These are phyloP conservation scores for Suillus cothurnatus DNA, from an alignment of 768 basidiomycete genomes.

Conservation along the genomic window DNA sequence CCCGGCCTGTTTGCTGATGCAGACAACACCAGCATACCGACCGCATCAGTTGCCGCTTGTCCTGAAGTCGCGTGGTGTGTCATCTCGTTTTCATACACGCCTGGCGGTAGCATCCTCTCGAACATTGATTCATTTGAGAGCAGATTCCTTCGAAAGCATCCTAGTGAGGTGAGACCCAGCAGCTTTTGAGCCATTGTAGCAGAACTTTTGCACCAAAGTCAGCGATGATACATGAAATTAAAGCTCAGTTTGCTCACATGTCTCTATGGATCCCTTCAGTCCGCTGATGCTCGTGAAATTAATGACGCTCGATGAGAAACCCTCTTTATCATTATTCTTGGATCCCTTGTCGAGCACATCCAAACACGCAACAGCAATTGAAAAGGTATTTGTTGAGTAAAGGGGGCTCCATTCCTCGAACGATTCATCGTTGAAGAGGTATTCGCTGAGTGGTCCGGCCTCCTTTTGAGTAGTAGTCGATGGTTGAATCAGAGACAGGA, in stretches of 20 bases:
- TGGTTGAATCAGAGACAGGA: conserved; percentile 51
- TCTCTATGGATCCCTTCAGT: conserved; percentile 67
- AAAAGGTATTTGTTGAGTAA: conserved; percentile 70
- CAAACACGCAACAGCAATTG: conserved; percentile 73
- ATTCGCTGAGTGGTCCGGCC: conserved; percentile 65
- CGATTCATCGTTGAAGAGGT: conserved; percentile 69
- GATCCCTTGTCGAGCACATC: conserved; percentile 76
- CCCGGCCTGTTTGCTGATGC: conserved; percentile 67
- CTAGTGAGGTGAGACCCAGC: conserved; percentile 75
- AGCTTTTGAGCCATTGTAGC: conserved; percentile 81
- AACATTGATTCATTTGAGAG: conserved; percentile 64
- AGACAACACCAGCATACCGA: conserved; percentile 61
- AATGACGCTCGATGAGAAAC: conserved; percentile 68
- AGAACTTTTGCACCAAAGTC: conserved; percentile 51
- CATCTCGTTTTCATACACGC: conserved; percentile 79
- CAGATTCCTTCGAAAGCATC: conserved; percentile 76
- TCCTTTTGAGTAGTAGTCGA: conserved; percentile 60
- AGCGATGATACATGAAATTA: neutral
- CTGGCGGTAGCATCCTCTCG: conserved; percentile 79
- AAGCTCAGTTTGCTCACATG: conserved; percentile 53
- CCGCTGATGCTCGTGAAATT: conserved; percentile 83
- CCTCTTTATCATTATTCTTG: conserved; percentile 45
- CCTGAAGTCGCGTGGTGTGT: conserved; percentile 51
- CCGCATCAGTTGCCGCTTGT: conserved; percentile 48
- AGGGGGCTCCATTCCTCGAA: conserved; percentile 64